Evolutionary conservation across 768 basidiomycete species (phyloP).

Genomic region (Obba rivulosa): DNA sequence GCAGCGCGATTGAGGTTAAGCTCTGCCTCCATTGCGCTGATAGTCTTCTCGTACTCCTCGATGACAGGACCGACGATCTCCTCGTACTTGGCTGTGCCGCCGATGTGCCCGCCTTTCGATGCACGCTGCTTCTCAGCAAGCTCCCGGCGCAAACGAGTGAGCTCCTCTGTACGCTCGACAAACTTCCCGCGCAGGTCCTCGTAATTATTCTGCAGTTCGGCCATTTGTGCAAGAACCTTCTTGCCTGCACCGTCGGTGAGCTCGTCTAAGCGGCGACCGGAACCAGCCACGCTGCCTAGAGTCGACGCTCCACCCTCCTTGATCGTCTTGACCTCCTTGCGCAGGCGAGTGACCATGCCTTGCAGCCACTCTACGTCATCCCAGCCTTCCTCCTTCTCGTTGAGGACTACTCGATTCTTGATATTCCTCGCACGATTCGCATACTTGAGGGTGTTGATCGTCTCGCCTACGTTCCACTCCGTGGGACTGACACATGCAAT

Average conservation of each 20-base stretch:
- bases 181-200: conserved; percentile 80
- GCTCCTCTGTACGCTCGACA: conserved; percentile 84
- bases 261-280: conserved; percentile 19
- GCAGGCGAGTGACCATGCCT: conserved; percentile 72
- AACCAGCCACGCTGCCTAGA: neutral
- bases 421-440: conserved; percentile 97
- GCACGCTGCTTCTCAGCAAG: conserved; percentile 68
- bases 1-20: conserved; percentile 83
- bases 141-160: conserved; percentile 73
- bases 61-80: conserved; percentile 97
- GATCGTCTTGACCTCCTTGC: conserved; percentile 79
- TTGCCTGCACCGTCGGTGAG: conserved; percentile 59
- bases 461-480: conserved; percentile 93
- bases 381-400: conserved; percentile 97
- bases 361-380: conserved; percentile 98
- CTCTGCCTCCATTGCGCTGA: conserved; percentile 91
- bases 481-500: conserved; percentile 96
- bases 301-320: conserved; percentile 53
- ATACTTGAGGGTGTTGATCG: conserved; percentile 93
- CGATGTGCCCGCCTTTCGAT: conserved; percentile 53
- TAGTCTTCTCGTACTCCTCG: conserved; percentile 98
- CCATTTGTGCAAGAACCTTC: conserved; percentile 74
- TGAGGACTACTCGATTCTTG: conserved; percentile 88
- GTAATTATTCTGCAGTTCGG: conserved; percentile 81
- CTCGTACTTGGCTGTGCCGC: conserved; percentile 69